A percentile compares a stretch with the other conserved stretches of the same genome.
phyloP scores from a whole-genome alignment of 805 yeast species.

The Saturnispora mendoncae region DNA sequence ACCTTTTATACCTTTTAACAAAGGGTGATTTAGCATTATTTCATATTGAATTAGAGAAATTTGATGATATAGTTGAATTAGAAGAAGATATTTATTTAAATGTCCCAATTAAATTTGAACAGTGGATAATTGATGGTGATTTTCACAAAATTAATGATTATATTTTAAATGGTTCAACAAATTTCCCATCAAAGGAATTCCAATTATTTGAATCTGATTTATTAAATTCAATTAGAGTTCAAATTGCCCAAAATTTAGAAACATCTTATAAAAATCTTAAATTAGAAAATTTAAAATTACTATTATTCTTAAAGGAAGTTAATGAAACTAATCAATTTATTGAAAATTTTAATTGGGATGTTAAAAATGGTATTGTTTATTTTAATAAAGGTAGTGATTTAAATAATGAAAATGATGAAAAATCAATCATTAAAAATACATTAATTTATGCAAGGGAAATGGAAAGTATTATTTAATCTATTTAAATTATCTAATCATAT shows the following conservation, averaged over 20 bases:
- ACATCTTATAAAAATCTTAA: constrained; percentile 71
- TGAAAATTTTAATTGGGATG: constrained; percentile 47
- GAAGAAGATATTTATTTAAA: constrained; percentile 65
- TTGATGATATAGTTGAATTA: constrained; percentile 44
- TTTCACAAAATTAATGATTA: constrained; percentile 86
- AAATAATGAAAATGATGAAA: constrained; percentile 20
- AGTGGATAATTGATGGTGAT: constrained; percentile 93
- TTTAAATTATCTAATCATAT: neutral
- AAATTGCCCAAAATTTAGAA: constrained; percentile 78
- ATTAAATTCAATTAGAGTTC: constrained; percentile 70
- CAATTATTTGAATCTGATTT: constrained; percentile 67
- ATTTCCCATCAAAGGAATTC: constrained; percentile 66
- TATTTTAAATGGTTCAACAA: constrained; percentile 35
- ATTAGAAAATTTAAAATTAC: constrained; percentile 68
- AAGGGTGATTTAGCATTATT: constrained; percentile 80
- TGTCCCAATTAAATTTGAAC: constrained; percentile 84
- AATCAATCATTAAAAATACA: constrained; percentile 56
- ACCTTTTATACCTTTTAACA: constrained; percentile 66
- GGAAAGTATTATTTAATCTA: constrained; percentile 70
- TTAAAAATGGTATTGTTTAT: constrained; percentile 42
- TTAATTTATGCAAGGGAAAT: constrained; percentile 82
- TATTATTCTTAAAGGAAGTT: constrained; percentile 54
- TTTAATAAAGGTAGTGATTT: constrained; percentile 26
- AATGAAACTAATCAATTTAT: constrained; percentile 50
- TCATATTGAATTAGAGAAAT: constrained; percentile 78